Conservation (phyloP, 768 basidiomycete genomes). For the Kockovaella imperatae region DNA sequence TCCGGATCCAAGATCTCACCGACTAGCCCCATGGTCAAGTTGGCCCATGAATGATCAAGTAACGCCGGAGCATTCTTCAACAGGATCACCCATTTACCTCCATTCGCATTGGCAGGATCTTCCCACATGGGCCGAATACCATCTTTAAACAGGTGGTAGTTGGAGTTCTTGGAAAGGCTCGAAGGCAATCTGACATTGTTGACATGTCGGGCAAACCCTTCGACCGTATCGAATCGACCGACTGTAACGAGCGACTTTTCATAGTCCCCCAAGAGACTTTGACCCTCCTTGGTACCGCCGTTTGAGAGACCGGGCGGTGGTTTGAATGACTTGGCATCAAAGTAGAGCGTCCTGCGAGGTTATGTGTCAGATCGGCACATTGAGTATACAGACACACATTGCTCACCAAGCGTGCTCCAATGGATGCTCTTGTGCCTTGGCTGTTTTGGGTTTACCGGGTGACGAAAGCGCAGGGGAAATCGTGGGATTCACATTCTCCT, state of each 20-base stretch:
- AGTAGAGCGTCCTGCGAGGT: conserved; percentile 69
- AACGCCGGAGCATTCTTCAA: conserved; percentile 70
- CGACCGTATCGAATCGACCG: conserved; percentile 71
- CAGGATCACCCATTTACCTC: conserved; percentile 91
- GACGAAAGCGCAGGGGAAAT: too few relatives aligned
- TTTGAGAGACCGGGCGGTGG: conserved; percentile 45
- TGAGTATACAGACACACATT: background rate
- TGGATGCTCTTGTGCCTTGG: conserved; percentile 55
- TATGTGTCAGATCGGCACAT: conserved; percentile 2
- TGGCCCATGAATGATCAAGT: conserved; percentile 80
- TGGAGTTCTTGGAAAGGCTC: conserved; percentile 76
- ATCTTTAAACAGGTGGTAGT: conserved; percentile 87
- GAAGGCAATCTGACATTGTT: conserved; percentile 53
- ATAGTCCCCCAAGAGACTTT: conserved; percentile 39
- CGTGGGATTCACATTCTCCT: too few relatives aligned
- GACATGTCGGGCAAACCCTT: conserved; percentile 36
- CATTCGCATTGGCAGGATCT: conserved; percentile 80
- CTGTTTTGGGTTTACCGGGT: too few relatives aligned
- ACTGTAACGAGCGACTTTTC: conserved; percentile 66
- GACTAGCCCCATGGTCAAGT: conserved; percentile 84
- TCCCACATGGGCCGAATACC: conserved; percentile 69
- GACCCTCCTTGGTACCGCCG: conserved; percentile 50
- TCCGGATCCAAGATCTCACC: conserved; percentile 66
- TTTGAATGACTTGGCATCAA: conserved; percentile 68
- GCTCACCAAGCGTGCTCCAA: conserved; percentile 73